Percentiles rank a stretch among this genome's conserved stretches.
These are phyloP conservation scores for Irpex sp. DNA, from an alignment of 1,284 basidiomycete genomes.

Conservation along the genomic window DNA sequence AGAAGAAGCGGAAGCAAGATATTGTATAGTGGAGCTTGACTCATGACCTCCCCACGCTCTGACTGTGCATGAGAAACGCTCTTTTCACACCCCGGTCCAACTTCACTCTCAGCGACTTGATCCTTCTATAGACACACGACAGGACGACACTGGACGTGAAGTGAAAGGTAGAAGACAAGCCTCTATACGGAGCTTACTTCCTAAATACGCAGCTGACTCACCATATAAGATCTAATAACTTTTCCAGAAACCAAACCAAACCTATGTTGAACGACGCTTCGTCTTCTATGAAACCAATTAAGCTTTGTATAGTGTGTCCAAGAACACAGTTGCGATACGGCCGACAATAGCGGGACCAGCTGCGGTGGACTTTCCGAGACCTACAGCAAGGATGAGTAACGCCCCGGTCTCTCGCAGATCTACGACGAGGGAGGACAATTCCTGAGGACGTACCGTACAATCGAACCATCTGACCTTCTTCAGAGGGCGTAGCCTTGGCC, in stretches of 20 bases:
- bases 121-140: background rate
- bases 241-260: background rate
- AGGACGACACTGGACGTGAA: background rate
- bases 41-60: background rate
- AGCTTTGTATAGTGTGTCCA: slow-evolving; percentile 83
- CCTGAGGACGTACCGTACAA: slow-evolving; percentile 71
- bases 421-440: slow-evolving; percentile 6
- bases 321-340: slow-evolving; percentile 77
- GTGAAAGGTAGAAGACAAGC: background rate
- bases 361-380: slow-evolving; percentile 78
- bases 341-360: slow-evolving; percentile 86
- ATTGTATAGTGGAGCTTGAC: background rate
- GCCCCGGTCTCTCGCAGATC: background rate
- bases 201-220: background rate
- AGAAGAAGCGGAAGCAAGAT: background rate
- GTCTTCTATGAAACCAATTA: slow-evolving; percentile 26
- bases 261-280: background rate
- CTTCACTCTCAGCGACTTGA: background rate
- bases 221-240: background rate
- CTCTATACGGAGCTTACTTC: background rate
- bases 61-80: background rate
- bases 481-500: slow-evolving; percentile 52
- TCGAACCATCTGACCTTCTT: slow-evolving; percentile 80
- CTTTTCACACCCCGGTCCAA: background rate
- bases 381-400: slow-evolving; percentile 34